Conservation (phyloP, 2,329 filamentous ascomycete genomes). For the Madurella fahalii region DNA sequence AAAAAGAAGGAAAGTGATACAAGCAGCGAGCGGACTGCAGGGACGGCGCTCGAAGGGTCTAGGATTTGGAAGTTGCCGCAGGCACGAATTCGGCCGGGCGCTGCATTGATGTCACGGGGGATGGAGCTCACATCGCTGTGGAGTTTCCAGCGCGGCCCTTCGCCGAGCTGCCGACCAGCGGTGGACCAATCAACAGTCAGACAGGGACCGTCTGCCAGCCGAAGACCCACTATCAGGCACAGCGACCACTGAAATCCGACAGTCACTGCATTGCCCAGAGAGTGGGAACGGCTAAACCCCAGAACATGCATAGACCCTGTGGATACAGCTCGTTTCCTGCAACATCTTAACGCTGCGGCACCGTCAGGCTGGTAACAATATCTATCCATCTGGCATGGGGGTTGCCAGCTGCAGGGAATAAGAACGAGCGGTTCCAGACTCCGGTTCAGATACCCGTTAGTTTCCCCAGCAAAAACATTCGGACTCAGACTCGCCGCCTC, state of each 20-base stretch:
- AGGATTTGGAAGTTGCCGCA: constrained; percentile 6
- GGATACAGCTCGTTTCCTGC: no score
- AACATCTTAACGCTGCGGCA: no score
- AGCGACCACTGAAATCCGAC: neutral
- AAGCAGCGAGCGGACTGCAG: constrained; percentile 5
- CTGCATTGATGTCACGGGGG: constrained; percentile 30
- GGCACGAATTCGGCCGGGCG: constrained; percentile 13
- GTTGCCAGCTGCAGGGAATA: neutral
- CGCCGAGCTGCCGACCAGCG: constrained; percentile 3
- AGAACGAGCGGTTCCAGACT: neutral
- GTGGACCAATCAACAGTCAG: constrained; percentile 5
- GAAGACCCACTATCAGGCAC: constrained; percentile 5
- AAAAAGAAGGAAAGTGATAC: constrained; percentile 2
- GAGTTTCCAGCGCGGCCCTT: constrained; percentile 10
- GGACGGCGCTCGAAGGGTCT: constrained; percentile 1
- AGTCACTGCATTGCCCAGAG: no score
- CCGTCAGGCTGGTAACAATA: no score
- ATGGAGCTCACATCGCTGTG: constrained; percentile 22
- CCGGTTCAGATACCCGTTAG: neutral
- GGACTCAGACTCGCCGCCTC: no score
- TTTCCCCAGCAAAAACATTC: constrained; percentile 4
- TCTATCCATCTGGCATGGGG: no score
- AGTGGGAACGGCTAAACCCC: neutral
- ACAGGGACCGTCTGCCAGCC: neutral
- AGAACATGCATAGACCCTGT: neutral